Conservation (phyloP, 768 basidiomycete genomes). For the Russula compacta region DNA sequence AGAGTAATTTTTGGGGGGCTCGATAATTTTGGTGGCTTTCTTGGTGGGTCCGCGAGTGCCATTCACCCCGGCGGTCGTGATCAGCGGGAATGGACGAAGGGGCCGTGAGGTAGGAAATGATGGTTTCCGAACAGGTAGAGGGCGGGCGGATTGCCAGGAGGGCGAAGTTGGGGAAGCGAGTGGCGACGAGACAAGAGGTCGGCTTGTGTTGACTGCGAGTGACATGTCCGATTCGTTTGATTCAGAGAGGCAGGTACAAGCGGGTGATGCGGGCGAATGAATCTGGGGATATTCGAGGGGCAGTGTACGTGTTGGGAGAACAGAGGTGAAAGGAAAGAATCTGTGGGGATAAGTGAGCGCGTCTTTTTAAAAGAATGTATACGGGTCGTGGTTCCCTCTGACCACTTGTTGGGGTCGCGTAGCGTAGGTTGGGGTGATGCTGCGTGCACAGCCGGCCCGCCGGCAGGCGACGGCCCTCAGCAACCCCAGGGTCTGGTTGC, state of each 20-base stretch:
- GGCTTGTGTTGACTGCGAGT: conserved; percentile 42
- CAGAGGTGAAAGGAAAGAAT: neutral
- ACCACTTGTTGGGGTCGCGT: conserved; percentile 6
- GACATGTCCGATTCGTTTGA: conserved; percentile 27
- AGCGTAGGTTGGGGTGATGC: conserved; percentile 1
- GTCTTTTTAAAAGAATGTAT: conserved; percentile 10
- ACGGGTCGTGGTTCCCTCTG: too few relatives aligned
- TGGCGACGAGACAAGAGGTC: conserved; percentile 19
- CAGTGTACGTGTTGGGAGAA: neutral
- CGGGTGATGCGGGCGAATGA: neutral
- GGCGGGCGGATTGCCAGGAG: conserved; percentile 27
- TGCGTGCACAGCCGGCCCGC: neutral
- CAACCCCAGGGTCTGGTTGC: too few relatives aligned
- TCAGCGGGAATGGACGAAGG: conserved; percentile 67
- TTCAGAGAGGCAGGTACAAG: conserved; percentile 29
- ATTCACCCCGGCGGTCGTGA: conserved; percentile 32
- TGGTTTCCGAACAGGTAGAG: conserved; percentile 17
- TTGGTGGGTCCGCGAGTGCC: conserved; percentile 22
- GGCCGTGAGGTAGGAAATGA: conserved; percentile 67
- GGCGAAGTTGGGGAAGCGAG: conserved; percentile 13
- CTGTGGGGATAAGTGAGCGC: conserved; percentile 1
- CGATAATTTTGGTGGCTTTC: conserved; percentile 64
- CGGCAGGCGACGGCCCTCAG: too few relatives aligned
- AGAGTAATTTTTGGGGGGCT: conserved; percentile 66
- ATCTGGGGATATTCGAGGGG: neutral